Base-by-base conservation (phyloP, 116 monocot genomes). In the Posidonia oceanica region DNA sequence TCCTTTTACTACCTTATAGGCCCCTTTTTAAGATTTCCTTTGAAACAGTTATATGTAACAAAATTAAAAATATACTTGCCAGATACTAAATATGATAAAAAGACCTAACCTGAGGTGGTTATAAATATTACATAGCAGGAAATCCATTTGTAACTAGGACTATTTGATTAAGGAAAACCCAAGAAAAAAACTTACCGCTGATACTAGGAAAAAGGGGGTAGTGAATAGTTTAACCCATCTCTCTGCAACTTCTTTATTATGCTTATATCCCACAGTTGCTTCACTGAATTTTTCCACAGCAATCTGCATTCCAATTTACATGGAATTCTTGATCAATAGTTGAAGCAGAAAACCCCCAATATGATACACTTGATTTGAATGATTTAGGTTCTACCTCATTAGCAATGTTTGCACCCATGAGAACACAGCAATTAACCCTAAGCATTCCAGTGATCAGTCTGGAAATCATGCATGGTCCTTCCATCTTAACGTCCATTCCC, bases 371-470 rank as follows among this genome's bases (percentile, higher is more conserved):
- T 29, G 29, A 29, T 29, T 29, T 0, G 29, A 29, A 29, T 29
- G 29, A 29, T 29, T 29, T 29, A 48, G 48, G 8, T 12, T 42
- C 61, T 78, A 77, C 94, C 87, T 94, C 94, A 64, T 84, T 82
- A 71, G 94, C 90, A 58, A 94, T 94, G 61, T 90, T 94, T 59
- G 90, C 94, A 36, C 94, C 90, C 90, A 94, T 94, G 13, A 94
- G 90, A 82, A 90, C 94, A 69, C 94, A 87, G 54, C 94, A 94
- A 60, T 83, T 82, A 68, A 90, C 76, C 48, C 83, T 80, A 10
- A 94, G 87, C 75, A 85, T 85, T 14, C 87, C 82, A 22, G 76
- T 77, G 20, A 94, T 90, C 15, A 90, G 74, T 52, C 82, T 90
- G 3, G 94, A 94, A 52, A 94, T 88, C 84, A 94, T 80, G 83